These are phyloP conservation scores for Omphalotus guepiniiformis DNA, from an alignment of 768 basidiomycete genomes.

Conservation along the genomic window DNA sequence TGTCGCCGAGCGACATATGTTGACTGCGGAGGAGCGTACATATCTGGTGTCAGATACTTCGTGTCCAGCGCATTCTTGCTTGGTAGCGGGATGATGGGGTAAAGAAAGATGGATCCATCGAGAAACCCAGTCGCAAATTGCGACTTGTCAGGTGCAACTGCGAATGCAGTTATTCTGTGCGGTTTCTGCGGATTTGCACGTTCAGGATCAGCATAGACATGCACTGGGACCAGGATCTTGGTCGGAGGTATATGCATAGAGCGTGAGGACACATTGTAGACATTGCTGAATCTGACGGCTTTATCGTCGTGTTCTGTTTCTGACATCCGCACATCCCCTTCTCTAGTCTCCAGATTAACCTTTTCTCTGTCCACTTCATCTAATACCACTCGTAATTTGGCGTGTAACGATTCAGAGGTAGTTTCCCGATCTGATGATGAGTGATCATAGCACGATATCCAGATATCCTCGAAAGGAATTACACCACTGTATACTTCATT, in stretches of 20 bases:
- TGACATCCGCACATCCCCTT: constrained; percentile 43
- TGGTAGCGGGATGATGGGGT: constrained; percentile 29
- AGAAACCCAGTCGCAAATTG: constrained; percentile 58
- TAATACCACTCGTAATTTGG: constrained; percentile 51
- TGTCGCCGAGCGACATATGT: constrained; percentile 13
- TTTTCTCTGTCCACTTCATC: constrained; percentile 50
- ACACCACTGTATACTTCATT: constrained; percentile 59
- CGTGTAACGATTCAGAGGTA: constrained; percentile 54
- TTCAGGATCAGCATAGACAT: constrained; percentile 45
- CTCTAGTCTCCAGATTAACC: constrained; percentile 40
- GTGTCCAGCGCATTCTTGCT: not conserved
- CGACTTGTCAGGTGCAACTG: constrained; percentile 53
- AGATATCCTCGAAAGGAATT: constrained; percentile 57
- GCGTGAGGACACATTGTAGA: constrained; percentile 44
- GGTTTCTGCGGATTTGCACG: constrained; percentile 42
- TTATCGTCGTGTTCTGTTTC: constrained; percentile 16
- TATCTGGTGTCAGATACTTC: constrained; percentile 5
- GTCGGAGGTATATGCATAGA: constrained; percentile 45
- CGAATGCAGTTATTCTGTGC: constrained; percentile 59
- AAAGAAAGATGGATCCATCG: constrained; percentile 54
- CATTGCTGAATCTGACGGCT: constrained; percentile 27
- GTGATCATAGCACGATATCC: constrained; percentile 63
- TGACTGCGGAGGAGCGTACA: constrained; percentile 12
- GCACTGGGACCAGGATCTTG: constrained; percentile 43
- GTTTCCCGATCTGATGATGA: constrained; percentile 21